phyloP scores from a whole-genome alignment of 2,329 filamentous ascomycete genomes.

The Periconia sp. region DNA sequence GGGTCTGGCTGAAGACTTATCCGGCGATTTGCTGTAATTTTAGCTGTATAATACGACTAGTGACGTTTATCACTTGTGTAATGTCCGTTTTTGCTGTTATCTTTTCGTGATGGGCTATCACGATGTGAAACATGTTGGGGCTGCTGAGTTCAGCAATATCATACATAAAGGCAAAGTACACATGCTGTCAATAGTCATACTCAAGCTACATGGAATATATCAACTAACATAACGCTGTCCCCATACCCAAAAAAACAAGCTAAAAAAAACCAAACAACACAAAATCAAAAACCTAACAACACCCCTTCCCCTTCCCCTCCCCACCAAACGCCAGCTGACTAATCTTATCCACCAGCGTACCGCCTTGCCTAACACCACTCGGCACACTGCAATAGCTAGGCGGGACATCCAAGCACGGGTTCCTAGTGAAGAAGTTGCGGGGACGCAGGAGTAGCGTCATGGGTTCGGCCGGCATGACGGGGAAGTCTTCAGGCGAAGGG shows the following conservation, averaged over 20 bases:
- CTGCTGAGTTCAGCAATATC: no score
- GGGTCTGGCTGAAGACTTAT: constrained; percentile 78
- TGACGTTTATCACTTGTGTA: no score
- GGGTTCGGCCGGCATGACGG: constrained; percentile 80
- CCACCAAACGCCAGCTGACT: constrained; percentile 52
- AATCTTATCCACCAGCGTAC: constrained; percentile 52
- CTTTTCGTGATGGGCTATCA: no score
- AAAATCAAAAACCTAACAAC: constrained; percentile 15
- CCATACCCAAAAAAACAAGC: no score
- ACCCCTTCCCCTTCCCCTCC: constrained; percentile 24
- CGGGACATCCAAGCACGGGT: constrained; percentile 79
- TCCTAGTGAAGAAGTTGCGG: constrained; percentile 78
- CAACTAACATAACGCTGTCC: no score
- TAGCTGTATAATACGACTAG: constrained; percentile 2
- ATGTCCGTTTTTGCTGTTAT: no score
- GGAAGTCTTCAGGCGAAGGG: constrained; percentile 86
- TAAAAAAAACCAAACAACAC: no score
- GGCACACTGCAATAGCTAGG: constrained; percentile 74
- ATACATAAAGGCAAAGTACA: no score
- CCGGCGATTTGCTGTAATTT: constrained; percentile 27
- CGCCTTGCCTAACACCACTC: constrained; percentile 62
- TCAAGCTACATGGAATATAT: no score
- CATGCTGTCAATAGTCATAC: no score
- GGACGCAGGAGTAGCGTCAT: constrained; percentile 80
- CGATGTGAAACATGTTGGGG: no score